phyloP scores from a whole-genome alignment of 805 yeast genomes.

The Monosporozyma solicola region DNA sequence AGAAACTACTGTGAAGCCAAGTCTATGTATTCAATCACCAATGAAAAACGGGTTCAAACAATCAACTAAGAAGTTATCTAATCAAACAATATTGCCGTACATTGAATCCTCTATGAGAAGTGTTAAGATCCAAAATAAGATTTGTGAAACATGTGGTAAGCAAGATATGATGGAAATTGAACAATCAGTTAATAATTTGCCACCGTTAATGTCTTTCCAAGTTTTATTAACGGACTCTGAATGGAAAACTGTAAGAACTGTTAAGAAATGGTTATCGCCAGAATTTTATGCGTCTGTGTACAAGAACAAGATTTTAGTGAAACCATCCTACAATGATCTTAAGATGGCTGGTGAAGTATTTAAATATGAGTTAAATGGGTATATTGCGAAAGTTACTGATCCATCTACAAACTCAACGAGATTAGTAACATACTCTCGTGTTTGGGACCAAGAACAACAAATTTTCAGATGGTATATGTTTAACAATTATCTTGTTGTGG shows the following conservation, averaged over 20 bases:
- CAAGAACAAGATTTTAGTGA: slow-evolving; percentile 33
- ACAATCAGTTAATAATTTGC: slow-evolving; percentile 44
- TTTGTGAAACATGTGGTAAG: slow-evolving; percentile 44
- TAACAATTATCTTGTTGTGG: slow-evolving; percentile 83
- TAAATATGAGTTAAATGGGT: slow-evolving; percentile 58
- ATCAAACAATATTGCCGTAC: slow-evolving; percentile 42
- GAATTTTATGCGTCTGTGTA: slow-evolving; percentile 44
- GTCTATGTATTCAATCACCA: slow-evolving; percentile 24
- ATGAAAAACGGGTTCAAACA: slow-evolving; percentile 20
- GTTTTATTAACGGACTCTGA: slow-evolving; percentile 48
- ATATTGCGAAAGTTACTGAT: slow-evolving; percentile 58
- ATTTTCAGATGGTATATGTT: slow-evolving; percentile 63
- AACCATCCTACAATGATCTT: slow-evolving; percentile 23
- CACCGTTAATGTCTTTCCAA: slow-evolving; percentile 58
- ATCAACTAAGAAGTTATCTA: slow-evolving; percentile 26
- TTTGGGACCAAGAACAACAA: slow-evolving; percentile 29
- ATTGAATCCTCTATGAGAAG: slow-evolving; percentile 55
- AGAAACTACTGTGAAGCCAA: slow-evolving; percentile 14
- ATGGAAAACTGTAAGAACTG: slow-evolving; percentile 40
- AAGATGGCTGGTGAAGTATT: slow-evolving; percentile 24
- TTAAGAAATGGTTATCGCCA: slow-evolving; percentile 51
- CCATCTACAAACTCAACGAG: slow-evolving; percentile 43
- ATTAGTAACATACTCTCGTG: slow-evolving; percentile 49
- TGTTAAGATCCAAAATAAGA: slow-evolving; percentile 39
- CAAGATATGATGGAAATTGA: slow-evolving; percentile 48